These are phyloP conservation scores for Fraxinus xanthoxyloides DNA, from an alignment of 305 asterid genomes.

Conservation along the genomic window DNA sequence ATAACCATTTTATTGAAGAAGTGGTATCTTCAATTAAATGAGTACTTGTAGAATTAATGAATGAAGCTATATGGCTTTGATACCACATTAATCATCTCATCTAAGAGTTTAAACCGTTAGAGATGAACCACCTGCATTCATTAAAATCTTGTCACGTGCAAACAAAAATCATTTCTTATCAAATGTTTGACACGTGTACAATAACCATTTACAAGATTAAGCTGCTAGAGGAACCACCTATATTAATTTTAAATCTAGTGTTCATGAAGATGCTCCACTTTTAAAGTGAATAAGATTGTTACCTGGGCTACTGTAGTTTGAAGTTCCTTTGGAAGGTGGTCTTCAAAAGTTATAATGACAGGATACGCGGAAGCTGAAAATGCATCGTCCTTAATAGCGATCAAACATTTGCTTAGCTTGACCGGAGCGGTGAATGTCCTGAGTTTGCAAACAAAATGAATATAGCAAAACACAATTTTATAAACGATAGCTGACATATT, in stretches of 20 bases:
- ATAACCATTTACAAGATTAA: background rate
- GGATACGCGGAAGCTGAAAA: constrained; percentile 25
- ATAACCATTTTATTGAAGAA: background rate
- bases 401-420: constrained; percentile 24
- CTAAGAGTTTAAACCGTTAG: background rate
- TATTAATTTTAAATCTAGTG: background rate
- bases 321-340: constrained; percentile 21
- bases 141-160: background rate
- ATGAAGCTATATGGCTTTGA: background rate
- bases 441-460: background rate
- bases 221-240: background rate
- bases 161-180: background rate
- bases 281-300: background rate
- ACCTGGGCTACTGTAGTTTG: constrained; percentile 26
- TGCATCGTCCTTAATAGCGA: constrained; percentile 21
- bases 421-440: constrained; percentile 26
- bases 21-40: background rate
- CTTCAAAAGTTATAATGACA: constrained; percentile 27
- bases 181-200: background rate
- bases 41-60: background rate
- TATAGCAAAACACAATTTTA: background rate
- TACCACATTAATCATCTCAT: background rate
- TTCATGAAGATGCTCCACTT: background rate
- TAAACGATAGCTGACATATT: background rate
- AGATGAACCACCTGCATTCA: background rate